Conservation (phyloP, 1,284 basidiomycete genomes). For the Mycosarcoma mackinlayi region DNA sequence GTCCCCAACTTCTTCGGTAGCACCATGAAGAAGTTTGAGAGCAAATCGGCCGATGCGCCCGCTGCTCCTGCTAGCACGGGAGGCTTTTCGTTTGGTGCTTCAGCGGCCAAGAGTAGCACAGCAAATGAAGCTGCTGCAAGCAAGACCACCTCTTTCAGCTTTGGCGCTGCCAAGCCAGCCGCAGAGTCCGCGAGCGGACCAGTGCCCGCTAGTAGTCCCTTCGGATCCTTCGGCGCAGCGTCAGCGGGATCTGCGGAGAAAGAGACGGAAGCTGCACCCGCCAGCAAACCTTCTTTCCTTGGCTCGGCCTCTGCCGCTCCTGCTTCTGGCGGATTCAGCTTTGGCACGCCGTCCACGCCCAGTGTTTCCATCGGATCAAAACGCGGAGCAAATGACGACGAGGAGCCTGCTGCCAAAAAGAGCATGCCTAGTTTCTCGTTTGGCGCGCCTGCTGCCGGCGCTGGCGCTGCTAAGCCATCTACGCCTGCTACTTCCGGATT, state of each 20-base stretch:
- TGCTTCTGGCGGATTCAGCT: slow-evolving; percentile 35
- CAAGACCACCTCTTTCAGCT: slow-evolving; percentile 30
- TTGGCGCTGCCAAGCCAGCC: slow-evolving; percentile 25
- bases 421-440: slow-evolving; percentile 49
- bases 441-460: slow-evolving; percentile 27
- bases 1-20: slow-evolving; percentile 61
- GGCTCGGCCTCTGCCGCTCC: slow-evolving; percentile 17
- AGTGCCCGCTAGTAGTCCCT: slow-evolving; percentile 1
- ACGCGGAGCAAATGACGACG: slow-evolving; percentile 30
- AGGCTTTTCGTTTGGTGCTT: slow-evolving; percentile 16
- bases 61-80: slow-evolving; percentile 7
- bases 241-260: slow-evolving; percentile 18
- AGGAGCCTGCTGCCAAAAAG: slow-evolving; percentile 39
- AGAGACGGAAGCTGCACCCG: slow-evolving; percentile 4
- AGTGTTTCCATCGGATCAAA: slow-evolving; percentile 16
- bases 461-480: slow-evolving; percentile 3
- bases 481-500: slow-evolving; percentile 9
- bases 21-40: slow-evolving; percentile 46
- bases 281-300: slow-evolving; percentile 39
- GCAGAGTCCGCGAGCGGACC: slow-evolving; percentile 1
- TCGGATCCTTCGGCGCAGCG: slow-evolving; percentile 19
- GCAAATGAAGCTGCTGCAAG: not conserved
- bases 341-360: slow-evolving; percentile 33
- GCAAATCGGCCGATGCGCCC: slow-evolving; percentile 17
- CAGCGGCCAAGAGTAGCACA: slow-evolving; percentile 3